Percentiles rank a stretch among this genome's conserved stretches.
Conservation (phyloP, 202 grass and related monocot species). For the Musa balbisiana region DNA sequence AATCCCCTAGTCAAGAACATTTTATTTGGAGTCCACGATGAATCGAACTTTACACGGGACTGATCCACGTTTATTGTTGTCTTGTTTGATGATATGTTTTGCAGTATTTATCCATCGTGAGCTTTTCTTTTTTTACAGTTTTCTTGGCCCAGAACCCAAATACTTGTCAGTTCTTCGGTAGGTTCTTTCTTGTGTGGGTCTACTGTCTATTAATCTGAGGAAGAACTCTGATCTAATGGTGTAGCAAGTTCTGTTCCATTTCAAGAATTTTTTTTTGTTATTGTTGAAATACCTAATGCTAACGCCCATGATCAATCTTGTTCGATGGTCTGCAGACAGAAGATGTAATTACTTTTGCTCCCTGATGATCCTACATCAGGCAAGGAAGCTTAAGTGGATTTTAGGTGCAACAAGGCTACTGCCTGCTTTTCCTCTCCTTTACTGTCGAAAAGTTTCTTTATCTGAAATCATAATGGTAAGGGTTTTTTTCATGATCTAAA, state of each 20-base stretch:
- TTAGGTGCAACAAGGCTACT: background rate
- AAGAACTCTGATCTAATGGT: background rate
- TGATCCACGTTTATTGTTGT: background rate
- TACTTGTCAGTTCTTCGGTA: background rate
- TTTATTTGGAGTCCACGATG: background rate
- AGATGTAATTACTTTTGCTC: background rate
- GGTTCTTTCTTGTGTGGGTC: background rate
- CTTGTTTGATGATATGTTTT: background rate
- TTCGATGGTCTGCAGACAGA: background rate
- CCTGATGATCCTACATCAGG: slow-evolving; percentile 1
- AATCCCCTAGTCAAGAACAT: no score
- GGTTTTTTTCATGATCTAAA: no score
- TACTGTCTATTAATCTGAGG: background rate
- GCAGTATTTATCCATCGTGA: background rate
- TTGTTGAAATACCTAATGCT: background rate
- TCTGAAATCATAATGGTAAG: no score
- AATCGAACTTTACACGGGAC: background rate
- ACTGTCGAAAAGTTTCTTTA: no score
- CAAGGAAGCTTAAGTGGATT: slow-evolving; percentile 6
- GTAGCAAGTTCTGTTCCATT: background rate
- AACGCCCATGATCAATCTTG: background rate
- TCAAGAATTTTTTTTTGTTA: background rate
- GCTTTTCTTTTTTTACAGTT: background rate
- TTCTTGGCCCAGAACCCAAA: background rate
- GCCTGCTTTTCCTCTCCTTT: no score